These are phyloP conservation scores for Saturnispora kantuleensis DNA, from an alignment of 805 yeast species.

Conservation along the genomic window DNA sequence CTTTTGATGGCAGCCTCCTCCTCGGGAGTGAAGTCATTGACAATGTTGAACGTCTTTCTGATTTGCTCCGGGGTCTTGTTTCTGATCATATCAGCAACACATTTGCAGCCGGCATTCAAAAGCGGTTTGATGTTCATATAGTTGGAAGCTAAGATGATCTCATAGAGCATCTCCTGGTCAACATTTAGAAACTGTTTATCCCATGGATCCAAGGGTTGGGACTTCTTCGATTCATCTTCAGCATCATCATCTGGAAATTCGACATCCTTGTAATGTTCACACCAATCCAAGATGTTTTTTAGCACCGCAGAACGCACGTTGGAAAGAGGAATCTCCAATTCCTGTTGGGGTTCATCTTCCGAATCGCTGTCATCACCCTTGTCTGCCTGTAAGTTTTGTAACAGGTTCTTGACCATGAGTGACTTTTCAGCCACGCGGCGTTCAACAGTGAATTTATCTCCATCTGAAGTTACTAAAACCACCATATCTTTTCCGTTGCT, in stretches of 20 bases:
- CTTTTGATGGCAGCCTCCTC: constrained; percentile 82
- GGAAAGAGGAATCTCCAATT: constrained; percentile 78
- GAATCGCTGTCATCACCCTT: constrained; percentile 31
- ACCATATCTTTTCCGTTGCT: constrained; percentile 18
- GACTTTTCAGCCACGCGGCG: constrained; percentile 81
- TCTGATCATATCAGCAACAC: constrained; percentile 76
- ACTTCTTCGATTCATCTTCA: constrained; percentile 74
- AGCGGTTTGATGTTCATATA: constrained; percentile 67
- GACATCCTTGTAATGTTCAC: constrained; percentile 84
- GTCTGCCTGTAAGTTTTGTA: constrained; percentile 48
- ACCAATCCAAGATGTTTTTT: constrained; percentile 91
- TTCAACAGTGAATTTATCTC: constrained; percentile 69
- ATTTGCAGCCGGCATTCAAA: constrained; percentile 70
- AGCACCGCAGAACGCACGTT: constrained; percentile 81
- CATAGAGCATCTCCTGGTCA: constrained; percentile 84
- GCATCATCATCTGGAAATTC: constrained; percentile 66
- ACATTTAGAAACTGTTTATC: constrained; percentile 89
- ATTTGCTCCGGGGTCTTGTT: constrained; percentile 75
- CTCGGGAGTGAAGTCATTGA: constrained; percentile 76
- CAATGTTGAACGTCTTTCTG: constrained; percentile 69
- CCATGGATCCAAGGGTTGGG: constrained; percentile 94
- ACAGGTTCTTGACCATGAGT: constrained; percentile 73
- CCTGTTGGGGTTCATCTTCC: constrained; percentile 45
- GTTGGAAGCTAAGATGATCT: constrained; percentile 73
- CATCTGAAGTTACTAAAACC: constrained; percentile 63